Percentiles rank a stretch among this genome's conserved stretches.
These are phyloP conservation scores for Cercospora brassicicola DNA, from an alignment of 2,329 filamentous ascomycete genomes.

Conservation along the genomic window DNA sequence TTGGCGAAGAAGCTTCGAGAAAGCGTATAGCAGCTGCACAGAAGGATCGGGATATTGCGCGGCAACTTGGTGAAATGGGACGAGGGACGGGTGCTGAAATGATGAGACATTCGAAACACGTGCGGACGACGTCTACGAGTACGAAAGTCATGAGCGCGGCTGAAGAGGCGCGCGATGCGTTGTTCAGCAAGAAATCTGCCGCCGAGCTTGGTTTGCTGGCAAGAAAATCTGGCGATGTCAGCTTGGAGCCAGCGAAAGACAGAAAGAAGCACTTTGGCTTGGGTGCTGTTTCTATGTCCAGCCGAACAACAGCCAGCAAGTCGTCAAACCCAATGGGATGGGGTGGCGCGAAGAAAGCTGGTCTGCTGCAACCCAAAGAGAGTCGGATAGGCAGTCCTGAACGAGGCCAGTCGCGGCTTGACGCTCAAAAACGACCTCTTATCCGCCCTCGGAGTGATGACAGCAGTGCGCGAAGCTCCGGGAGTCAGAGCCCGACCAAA, in stretches of 20 bases:
- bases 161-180: conserved; percentile 28
- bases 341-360: conserved; percentile 48
- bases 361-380: conserved; percentile 41
- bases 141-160: conserved; percentile 17
- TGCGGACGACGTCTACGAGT: conserved; percentile 19
- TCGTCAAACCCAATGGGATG: conserved; percentile 49
- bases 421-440: conserved; percentile 15
- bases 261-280: conserved; percentile 39
- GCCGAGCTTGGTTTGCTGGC: conserved; percentile 47
- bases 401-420: conserved; percentile 36
- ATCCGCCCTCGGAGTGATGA: conserved; percentile 28
- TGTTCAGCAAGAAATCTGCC: conserved; percentile 32
- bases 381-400: conserved; percentile 33
- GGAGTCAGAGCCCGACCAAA: conserved; percentile 44
- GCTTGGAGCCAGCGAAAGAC: conserved; percentile 48
- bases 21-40: conserved; percentile 66
- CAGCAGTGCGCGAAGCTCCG: conserved; percentile 27
- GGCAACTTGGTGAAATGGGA: conserved; percentile 64
- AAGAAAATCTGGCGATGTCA: conserved; percentile 46
- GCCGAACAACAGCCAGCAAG: conserved; percentile 29
- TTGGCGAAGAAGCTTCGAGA: conserved; percentile 62
- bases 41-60: conserved; percentile 70
- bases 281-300: conserved; percentile 36
- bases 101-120: conserved; percentile 50
- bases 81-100: conserved; percentile 70